phyloP scores from a whole-genome alignment of 139 green algal species.

The Desmodesmus armatus region DNA sequence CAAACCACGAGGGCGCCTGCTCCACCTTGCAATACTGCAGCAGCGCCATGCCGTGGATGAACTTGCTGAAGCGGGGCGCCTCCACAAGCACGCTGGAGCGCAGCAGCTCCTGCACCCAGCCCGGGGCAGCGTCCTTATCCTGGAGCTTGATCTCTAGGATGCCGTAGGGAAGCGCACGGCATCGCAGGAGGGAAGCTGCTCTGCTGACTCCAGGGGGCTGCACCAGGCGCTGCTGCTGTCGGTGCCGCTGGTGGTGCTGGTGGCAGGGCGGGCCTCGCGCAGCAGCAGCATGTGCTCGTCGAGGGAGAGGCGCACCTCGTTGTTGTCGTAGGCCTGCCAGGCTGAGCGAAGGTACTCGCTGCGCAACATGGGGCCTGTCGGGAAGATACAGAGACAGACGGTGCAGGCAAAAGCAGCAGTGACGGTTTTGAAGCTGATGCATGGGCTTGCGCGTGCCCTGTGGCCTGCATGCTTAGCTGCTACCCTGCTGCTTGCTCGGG shows the following conservation, averaged over 20 bases:
- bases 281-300: conserved; percentile 80
- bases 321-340: conserved; percentile 78
- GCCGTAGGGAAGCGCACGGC: conserved; percentile 82
- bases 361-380: conserved; percentile 74
- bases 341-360: conserved; percentile 80
- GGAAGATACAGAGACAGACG: neutral
- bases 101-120: conserved; percentile 60
- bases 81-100: conserved; percentile 71
- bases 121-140: conserved; percentile 63
- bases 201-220: conserved; percentile 29
- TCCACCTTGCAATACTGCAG: conserved; percentile 54
- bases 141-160: conserved; percentile 94
- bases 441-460: neutral
- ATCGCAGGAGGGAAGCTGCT: conserved; percentile 36
- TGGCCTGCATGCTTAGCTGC: too few species aligned
- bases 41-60: conserved; percentile 55
- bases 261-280: conserved; percentile 46
- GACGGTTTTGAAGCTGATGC: neutral
- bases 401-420: neutral
- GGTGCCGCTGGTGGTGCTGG: neutral
- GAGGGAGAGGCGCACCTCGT: conserved; percentile 79
- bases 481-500: too few species aligned
- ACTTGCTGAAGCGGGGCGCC: conserved; percentile 87
- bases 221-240: too few species aligned
- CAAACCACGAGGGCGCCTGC: conserved; percentile 83